phyloP scores from a whole-genome alignment of 768 basidiomycete genomes.

The Boletus eberwhitei region DNA sequence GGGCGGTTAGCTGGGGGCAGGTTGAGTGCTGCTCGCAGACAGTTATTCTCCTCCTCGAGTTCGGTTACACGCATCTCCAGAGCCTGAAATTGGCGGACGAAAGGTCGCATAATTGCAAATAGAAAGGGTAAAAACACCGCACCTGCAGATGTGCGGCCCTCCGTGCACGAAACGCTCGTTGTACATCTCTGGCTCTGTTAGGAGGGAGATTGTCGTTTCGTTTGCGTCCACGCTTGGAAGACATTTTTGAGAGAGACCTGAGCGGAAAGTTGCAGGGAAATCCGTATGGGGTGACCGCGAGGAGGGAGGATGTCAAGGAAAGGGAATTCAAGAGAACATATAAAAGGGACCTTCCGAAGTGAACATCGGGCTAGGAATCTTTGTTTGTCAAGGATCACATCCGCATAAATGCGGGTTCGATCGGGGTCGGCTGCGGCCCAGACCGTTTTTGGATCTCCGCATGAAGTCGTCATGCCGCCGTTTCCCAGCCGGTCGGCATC shows the following conservation, averaged over 20 bases:
- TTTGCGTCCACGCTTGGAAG: conserved; percentile 85
- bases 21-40: conserved; percentile 66
- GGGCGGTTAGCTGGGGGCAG: conserved; percentile 72
- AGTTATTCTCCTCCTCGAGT: conserved; percentile 80
- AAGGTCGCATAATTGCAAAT: conserved; percentile 40
- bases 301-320: conserved; percentile 32
- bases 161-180: conserved; percentile 84
- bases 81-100: conserved; percentile 47
- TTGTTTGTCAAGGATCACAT: conserved; percentile 34
- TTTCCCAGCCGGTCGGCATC: conserved; percentile 18
- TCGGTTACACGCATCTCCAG: conserved; percentile 78
- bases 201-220: conserved; percentile 63
- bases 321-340: conserved; percentile 37
- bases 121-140: conserved; percentile 32
- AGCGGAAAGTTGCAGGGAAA: conserved; percentile 9
- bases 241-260: conserved; percentile 45
- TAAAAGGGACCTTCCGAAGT: conserved; percentile 36
- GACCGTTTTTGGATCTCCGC: conserved; percentile 36
- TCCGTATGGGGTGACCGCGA: conserved; percentile 28
- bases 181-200: conserved; percentile 79
- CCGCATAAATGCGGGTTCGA: conserved; percentile 36
- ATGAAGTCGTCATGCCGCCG: conserved; percentile 26
- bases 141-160: conserved; percentile 86
- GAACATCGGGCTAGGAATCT: conserved; percentile 33
- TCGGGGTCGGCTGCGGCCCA: conserved; percentile 38